These are phyloP conservation scores for Colletotrichum sp. DNA, from an alignment of 2,329 filamentous ascomycete genomes.

Conservation along the genomic window DNA sequence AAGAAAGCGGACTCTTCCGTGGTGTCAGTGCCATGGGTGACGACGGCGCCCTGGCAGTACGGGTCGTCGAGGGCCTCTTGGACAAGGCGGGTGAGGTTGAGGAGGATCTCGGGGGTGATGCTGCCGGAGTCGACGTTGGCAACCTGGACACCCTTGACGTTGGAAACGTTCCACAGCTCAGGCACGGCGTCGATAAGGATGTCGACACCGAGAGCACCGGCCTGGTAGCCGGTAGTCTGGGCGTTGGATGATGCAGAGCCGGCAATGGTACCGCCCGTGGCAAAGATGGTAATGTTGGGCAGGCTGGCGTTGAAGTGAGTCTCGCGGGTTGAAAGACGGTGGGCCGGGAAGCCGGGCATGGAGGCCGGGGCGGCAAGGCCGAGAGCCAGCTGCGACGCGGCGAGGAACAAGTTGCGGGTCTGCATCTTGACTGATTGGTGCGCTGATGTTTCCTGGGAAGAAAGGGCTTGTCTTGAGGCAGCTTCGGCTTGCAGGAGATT, in stretches of 20 bases:
- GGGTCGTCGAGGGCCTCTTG: constrained; percentile 50
- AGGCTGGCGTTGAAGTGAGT: constrained; percentile 44
- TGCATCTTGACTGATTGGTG: constrained; percentile 1
- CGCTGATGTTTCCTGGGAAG: neutral
- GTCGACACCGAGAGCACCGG: constrained; percentile 51
- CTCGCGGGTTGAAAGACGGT: constrained; percentile 3
- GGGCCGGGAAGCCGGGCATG: neutral
- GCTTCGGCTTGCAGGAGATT: neutral
- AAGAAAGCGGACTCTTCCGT: constrained; percentile 70
- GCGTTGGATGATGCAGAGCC: constrained; percentile 52
- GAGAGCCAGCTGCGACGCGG: constrained; percentile 4
- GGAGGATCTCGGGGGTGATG: constrained; percentile 53
- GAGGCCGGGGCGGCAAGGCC: constrained; percentile 11
- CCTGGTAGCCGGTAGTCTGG: constrained; percentile 48
- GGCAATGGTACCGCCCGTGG: constrained; percentile 65
- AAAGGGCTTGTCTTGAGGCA: neutral
- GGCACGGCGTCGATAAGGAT: constrained; percentile 60
- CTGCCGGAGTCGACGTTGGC: constrained; percentile 51
- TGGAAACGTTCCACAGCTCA: constrained; percentile 57
- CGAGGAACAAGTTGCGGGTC: neutral
- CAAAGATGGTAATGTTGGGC: constrained; percentile 62
- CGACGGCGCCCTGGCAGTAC: constrained; percentile 54
- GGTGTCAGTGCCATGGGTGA: constrained; percentile 71
- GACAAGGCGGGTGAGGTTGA: constrained; percentile 52
- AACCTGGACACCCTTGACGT: constrained; percentile 58